Conservation (phyloP, 2,329 filamentous ascomycete species). For the Bretziella fagacearum region DNA sequence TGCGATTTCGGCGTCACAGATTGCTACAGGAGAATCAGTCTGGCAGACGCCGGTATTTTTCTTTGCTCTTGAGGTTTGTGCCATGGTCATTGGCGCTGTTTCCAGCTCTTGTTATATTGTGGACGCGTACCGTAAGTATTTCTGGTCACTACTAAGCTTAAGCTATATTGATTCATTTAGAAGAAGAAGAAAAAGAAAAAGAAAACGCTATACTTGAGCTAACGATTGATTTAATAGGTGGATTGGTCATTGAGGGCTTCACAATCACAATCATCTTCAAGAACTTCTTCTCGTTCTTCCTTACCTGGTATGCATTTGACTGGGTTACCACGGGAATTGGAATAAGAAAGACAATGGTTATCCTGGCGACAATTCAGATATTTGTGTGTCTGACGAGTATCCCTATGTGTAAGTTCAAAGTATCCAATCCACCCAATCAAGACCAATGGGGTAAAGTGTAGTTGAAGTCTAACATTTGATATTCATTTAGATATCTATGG, state of each 20-base stretch:
- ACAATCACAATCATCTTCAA: slow-evolving; percentile 87
- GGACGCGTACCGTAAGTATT: slow-evolving; percentile 74
- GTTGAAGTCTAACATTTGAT: not conserved
- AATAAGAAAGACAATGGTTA: slow-evolving; percentile 46
- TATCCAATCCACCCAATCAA: no score
- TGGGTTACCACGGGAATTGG: slow-evolving; percentile 53
- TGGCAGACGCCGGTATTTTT: slow-evolving; percentile 66
- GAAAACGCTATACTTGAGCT: not conserved
- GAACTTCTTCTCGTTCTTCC: slow-evolving; percentile 75
- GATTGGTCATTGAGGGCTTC: slow-evolving; percentile 73
- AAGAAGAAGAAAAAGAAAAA: no score
- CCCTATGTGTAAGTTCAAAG: slow-evolving; percentile 60
- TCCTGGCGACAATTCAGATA: slow-evolving; percentile 61
- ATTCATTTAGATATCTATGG: slow-evolving; percentile 51
- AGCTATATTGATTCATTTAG: no score
- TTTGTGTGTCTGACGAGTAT: slow-evolving; percentile 58
- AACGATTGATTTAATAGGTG: slow-evolving; percentile 29
- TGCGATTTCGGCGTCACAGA: slow-evolving; percentile 51
- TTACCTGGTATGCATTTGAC: slow-evolving; percentile 70
- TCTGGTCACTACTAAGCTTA: not conserved
- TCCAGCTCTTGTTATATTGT: slow-evolving; percentile 77
- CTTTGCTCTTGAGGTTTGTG: slow-evolving; percentile 67
- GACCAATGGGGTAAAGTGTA: not conserved
- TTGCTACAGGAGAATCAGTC: slow-evolving; percentile 37
- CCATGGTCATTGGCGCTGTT: slow-evolving; percentile 85